Percentiles rank a stretch among this genome's conserved stretches.
phyloP scores from a whole-genome alignment of 2,329 filamentous ascomycete species.

The Amesomyces nigricolor region DNA sequence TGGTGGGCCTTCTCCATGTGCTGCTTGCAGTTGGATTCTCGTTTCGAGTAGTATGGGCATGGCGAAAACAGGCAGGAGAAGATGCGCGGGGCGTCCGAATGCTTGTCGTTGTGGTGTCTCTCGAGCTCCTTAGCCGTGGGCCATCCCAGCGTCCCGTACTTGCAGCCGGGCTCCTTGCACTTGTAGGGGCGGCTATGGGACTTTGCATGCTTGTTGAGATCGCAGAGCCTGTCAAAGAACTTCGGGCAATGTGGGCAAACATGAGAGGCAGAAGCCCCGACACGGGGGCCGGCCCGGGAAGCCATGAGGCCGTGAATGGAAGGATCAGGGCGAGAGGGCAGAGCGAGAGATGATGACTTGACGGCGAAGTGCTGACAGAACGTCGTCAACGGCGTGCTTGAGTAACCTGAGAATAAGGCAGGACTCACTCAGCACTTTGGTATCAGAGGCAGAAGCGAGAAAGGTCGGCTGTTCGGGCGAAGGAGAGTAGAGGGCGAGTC shows the following conservation, averaged over 20 bases:
- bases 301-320: constrained; percentile 12
- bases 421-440: background rate
- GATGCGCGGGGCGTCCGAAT: constrained; percentile 57
- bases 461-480: background rate
- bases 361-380: no score
- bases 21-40: constrained; percentile 77
- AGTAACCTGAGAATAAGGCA: background rate
- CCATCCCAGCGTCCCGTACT: constrained; percentile 65
- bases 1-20: constrained; percentile 80
- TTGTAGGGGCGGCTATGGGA: constrained; percentile 74
- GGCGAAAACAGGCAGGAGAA: constrained; percentile 60
- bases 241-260: constrained; percentile 28
- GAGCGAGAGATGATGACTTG: background rate
- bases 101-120: constrained; percentile 72
- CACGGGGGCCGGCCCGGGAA: constrained; percentile 8
- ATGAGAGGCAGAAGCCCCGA: constrained; percentile 12
- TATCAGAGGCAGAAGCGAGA: background rate
- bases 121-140: constrained; percentile 75
- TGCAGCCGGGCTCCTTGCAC: constrained; percentile 60
- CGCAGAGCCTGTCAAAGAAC: constrained; percentile 29
- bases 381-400: background rate
- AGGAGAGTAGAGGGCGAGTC: background rate
- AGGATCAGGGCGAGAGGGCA: background rate
- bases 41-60: constrained; percentile 67
- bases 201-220: constrained; percentile 64